Base-by-base conservation (phyloP, 2,329 filamentous ascomycete species). In the Fusarium marasasianum region DNA sequence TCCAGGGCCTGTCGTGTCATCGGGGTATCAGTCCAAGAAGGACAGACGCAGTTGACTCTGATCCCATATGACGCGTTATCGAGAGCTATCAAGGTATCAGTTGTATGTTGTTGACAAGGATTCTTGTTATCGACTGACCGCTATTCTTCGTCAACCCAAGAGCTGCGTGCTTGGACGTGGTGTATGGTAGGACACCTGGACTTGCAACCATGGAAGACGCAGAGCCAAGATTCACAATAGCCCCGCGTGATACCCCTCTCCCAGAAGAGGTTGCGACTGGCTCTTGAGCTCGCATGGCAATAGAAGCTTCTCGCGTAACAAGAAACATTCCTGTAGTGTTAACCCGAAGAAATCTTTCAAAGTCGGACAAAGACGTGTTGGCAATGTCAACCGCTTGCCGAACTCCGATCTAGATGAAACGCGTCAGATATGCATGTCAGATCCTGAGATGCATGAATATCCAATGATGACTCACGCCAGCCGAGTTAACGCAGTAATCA, bases 91-190 rank as follows among this genome's bases (percentile, higher is more conserved):
- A 22, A 26, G 29, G 3, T 18, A 14, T 40, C 20, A 56, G 37
- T 3, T 35, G 1, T 1, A 0, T 11, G 6, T 35, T 51, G 8
- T 14, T 18, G 15, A 13, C 11, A 10, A 5, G 8, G 17, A 3
- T 8, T 18, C 2, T 18, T 18, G 22, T n/a, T 20, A 35, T 51
- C 4, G 3, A 51, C 48, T 51, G 12, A 51, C 48, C 48, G 31
- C 48, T 51, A 31, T 35, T 51, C 31, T 51, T 51, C n/a, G 48
- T 51, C 31, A 51, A 20, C 4, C 48, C 48, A 7, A 35, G 31
- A 1, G 31, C 31, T 10, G 48, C 48, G 48, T 51, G 48, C 12
- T 51, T 51, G 0, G 48, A 51, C 4, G 48, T 35, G n/a, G 31
- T 51, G 48, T 51, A 51, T 12, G 48, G 48, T 51, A 51, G 31